phyloP scores from a whole-genome alignment of 768 basidiomycete species.

The Phaeolepiota aurea region DNA sequence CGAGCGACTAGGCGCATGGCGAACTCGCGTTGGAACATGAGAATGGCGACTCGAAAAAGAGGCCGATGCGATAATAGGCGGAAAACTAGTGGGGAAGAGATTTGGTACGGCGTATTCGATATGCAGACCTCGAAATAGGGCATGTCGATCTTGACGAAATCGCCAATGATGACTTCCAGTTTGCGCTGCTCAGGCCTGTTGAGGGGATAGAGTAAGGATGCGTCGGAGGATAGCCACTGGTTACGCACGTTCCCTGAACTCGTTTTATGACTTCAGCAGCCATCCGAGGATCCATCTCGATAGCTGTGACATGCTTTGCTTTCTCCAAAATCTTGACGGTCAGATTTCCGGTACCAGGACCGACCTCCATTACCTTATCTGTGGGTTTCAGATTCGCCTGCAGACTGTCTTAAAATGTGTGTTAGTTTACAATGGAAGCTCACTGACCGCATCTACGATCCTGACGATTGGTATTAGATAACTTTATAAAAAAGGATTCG shows the following conservation, averaged over 20 bases:
- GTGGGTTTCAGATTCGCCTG: slow-evolving; percentile 90
- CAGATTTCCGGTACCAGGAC: slow-evolving; percentile 95
- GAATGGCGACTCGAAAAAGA: slow-evolving; percentile 85
- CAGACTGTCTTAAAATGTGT: slow-evolving; percentile 1
- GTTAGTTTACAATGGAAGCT: slow-evolving; percentile 7
- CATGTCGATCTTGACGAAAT: slow-evolving; percentile 96
- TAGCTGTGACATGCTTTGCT: slow-evolving; percentile 85
- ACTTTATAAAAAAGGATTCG: neutral
- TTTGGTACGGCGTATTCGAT: slow-evolving; percentile 98
- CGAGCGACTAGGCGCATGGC: slow-evolving; percentile 85
- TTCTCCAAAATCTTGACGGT: slow-evolving; percentile 91
- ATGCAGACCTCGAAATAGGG: slow-evolving; percentile 99
- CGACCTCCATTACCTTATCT: slow-evolving; percentile 94
- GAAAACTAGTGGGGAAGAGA: slow-evolving; percentile 96
- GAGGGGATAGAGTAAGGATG: neutral
- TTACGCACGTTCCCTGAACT: slow-evolving; percentile 92
- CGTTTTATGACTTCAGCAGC: slow-evolving; percentile 96
- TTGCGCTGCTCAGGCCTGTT: slow-evolving; percentile 89
- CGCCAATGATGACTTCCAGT: slow-evolving; percentile 91
- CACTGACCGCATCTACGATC: slow-evolving; percentile 36
- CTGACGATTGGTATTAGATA: slow-evolving; percentile 17
- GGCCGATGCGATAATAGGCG: slow-evolving; percentile 94
- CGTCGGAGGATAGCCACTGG: slow-evolving; percentile 2
- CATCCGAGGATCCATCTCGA: slow-evolving; percentile 99
- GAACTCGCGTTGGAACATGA: slow-evolving; percentile 99